Evolutionary conservation across 2,329 filamentous ascomycete species (phyloP).

Genomic region (Ceratocystis destructans): DNA sequence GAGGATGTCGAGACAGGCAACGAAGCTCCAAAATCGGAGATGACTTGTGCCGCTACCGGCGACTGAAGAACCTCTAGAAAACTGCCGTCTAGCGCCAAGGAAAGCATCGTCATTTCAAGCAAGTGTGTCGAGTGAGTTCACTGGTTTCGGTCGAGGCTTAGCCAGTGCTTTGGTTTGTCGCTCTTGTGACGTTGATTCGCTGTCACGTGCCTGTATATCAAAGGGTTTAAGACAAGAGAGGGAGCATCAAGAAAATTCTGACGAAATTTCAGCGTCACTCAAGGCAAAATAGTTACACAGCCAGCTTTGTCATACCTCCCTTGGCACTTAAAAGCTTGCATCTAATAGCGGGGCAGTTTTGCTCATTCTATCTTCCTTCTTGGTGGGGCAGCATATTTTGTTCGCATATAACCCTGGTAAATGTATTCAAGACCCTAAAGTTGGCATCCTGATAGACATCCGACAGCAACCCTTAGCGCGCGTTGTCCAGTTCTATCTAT

Average conservation of each 20-base stretch:
- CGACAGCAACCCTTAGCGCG: too few species aligned
- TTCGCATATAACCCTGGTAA: neutral
- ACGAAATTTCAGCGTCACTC: neutral
- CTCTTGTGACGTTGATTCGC: neutral
- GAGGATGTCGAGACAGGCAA: neutral
- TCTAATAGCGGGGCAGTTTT: neutral
- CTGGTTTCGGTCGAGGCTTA: neutral
- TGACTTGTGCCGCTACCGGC: neutral
- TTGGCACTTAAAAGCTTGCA: neutral
- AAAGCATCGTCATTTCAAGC: neutral
- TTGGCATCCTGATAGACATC: neutral
- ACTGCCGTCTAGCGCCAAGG: neutral
- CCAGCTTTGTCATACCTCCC: neutral
- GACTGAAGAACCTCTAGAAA: slow-evolving; percentile 9
- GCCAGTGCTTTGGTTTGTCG: neutral
- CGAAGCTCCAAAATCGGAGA: slow-evolving; percentile 3
- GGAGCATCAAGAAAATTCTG: neutral
- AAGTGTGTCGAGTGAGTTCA: neutral
- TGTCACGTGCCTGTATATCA: neutral
- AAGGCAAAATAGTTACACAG: neutral
- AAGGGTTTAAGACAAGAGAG: neutral
- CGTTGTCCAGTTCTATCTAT: neutral
- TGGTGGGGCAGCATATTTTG: neutral
- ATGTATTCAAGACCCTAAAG: neutral
- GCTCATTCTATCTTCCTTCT: neutral